Percentiles rank a stretch among this genome's conserved stretches.
Conservation (phyloP, 2,329 filamentous ascomycete species). For the Annulohypoxylon truncatum region DNA sequence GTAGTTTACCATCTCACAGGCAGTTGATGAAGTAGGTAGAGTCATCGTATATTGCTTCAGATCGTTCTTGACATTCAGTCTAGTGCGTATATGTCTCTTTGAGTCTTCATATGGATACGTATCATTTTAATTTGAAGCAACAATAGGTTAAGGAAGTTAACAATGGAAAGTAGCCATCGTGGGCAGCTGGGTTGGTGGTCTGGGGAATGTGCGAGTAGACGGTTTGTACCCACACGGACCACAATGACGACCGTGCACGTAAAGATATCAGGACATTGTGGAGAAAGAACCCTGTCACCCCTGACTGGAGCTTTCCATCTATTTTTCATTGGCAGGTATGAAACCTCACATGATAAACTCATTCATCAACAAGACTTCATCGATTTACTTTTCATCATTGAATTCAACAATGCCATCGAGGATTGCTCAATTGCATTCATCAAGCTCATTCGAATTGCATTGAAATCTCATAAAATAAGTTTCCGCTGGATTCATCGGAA, state of each 20-base stretch:
- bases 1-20: background rate
- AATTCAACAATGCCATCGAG: conserved; percentile 11
- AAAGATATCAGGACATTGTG: background rate
- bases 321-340: conserved; percentile 26
- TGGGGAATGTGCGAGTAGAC: background rate
- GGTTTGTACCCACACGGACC: background rate
- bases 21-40: background rate
- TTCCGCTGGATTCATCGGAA: background rate
- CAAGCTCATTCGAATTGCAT: background rate
- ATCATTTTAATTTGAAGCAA: background rate
- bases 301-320: conserved; percentile 25
- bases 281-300: conserved; percentile 26
- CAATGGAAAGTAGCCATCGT: background rate
- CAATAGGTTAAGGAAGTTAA: background rate
- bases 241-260: background rate
- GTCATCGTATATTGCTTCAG: background rate
- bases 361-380: conserved; percentile 18
- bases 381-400: background rate
- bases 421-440: background rate
- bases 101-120: background rate
- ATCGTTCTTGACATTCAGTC: background rate
- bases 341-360: conserved; percentile 24
- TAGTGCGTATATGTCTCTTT: background rate
- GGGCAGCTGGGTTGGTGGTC: background rate
- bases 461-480: background rate